Percentiles rank a stretch among this genome's conserved stretches.
Evolutionary conservation across 208 protist species (phyloP).

Genomic region (Crithidia mellificae): DNA sequence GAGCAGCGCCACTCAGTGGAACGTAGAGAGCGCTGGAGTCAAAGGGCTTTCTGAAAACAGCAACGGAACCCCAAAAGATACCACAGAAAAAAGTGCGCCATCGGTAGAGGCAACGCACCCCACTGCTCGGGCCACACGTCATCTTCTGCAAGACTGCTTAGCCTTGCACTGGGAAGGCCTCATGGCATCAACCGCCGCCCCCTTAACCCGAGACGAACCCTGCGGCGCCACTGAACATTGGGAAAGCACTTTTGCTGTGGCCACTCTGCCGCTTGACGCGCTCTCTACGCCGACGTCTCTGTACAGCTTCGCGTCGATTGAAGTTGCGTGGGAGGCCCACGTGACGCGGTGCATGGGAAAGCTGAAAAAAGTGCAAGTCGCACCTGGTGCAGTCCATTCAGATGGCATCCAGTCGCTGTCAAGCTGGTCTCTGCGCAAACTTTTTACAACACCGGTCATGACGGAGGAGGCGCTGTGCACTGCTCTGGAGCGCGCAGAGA

Average conservation of each 20-base stretch:
- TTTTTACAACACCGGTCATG: constrained; percentile 1
- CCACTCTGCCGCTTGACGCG: constrained; percentile 30
- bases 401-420: too few species aligned
- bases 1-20: background rate
- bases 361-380: background rate
- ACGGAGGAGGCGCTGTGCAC: background rate
- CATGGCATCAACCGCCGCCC: constrained; percentile 1
- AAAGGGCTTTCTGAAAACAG: background rate
- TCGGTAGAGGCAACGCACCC: background rate
- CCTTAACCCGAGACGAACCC: background rate
- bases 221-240: background rate
- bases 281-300: constrained; percentile 17
- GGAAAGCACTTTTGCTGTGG: constrained; percentile 16
- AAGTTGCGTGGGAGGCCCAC: constrained; percentile 45
- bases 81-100: too few species aligned
- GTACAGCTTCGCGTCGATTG: constrained; percentile 50
- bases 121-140: constrained; percentile 14
- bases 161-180: constrained; percentile 34
- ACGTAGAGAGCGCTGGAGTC: background rate
- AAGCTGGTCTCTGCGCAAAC: constrained; percentile 21
- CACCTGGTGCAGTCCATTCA: background rate
- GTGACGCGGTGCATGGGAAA: constrained; percentile 9
- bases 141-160: constrained; percentile 28
- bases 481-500: constrained; percentile 6
- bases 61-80: background rate